These are phyloP conservation scores for Rosellinia necatrix DNA, from an alignment of 2,329 filamentous ascomycete genomes.

Conservation along the genomic window DNA sequence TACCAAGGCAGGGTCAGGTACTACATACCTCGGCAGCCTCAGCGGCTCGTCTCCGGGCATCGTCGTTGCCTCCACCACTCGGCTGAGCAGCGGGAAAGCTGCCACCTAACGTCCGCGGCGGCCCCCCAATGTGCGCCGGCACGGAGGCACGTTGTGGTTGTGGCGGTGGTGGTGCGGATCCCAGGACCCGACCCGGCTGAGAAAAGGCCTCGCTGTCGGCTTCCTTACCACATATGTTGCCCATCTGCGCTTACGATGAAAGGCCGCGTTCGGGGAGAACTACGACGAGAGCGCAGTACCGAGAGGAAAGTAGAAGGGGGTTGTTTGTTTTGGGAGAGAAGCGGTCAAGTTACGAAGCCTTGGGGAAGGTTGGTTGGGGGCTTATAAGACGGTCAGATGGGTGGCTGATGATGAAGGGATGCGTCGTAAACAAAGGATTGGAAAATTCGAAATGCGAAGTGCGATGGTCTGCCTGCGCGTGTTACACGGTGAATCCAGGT, in stretches of 20 bases:
- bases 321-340: neutral
- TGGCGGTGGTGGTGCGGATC: slow-evolving; percentile 56
- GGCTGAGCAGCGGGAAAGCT: slow-evolving; percentile 24
- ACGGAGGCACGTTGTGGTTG: slow-evolving; percentile 56
- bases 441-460: too few species aligned
- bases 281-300: neutral
- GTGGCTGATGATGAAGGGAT: neutral
- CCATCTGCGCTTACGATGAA: slow-evolving; percentile 64
- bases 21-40: slow-evolving; percentile 78
- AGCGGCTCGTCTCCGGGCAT: slow-evolving; percentile 75
- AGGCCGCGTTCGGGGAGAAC: neutral
- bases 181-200: slow-evolving; percentile 73
- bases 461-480: too few species aligned
- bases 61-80: slow-evolving; percentile 43
- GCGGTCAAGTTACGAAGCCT: neutral
- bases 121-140: slow-evolving; percentile 57
- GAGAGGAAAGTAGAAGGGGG: too few species aligned
- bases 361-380: neutral
- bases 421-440: too few species aligned
- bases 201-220: slow-evolving; percentile 69
- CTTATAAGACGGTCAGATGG: neutral
- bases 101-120: slow-evolving; percentile 68
- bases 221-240: slow-evolving; percentile 85
- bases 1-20: neutral
- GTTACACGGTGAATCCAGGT: too few species aligned